Evolutionary conservation across 768 basidiomycete genomes (phyloP).

Genomic region (Amanita pseudoporphyria): DNA sequence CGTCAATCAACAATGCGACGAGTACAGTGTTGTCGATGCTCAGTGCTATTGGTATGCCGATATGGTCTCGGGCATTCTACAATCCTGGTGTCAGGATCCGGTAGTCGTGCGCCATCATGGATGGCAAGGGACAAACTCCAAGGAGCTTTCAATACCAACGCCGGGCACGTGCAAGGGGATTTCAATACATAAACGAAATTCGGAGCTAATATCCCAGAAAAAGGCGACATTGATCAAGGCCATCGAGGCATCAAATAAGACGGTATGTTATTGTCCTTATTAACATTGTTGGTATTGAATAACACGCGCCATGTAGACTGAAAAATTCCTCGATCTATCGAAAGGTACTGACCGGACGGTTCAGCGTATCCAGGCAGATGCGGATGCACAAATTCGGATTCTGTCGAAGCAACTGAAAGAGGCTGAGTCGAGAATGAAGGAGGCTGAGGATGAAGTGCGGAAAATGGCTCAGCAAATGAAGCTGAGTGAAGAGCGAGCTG

Average conservation of each 20-base stretch:
- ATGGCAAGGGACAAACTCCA: not conserved
- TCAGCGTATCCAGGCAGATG: not conserved
- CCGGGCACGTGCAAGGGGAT: not conserved
- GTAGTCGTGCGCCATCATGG: not conserved
- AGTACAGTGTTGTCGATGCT: not conserved
- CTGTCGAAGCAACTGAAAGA: too few species aligned
- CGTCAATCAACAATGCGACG: not conserved
- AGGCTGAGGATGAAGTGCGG: not conserved
- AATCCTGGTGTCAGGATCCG: not conserved
- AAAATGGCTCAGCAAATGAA: not conserved
- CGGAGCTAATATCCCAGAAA: not conserved
- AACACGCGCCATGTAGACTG: not conserved
- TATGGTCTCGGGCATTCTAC: not conserved
- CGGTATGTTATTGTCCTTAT: not conserved
- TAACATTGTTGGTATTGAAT: not conserved
- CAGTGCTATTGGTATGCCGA: conserved; percentile 6
- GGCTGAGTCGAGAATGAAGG: not conserved
- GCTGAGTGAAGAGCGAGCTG: not conserved
- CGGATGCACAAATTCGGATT: too few species aligned
- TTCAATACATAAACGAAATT: not conserved
- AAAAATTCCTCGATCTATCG: not conserved
- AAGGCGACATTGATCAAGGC: not conserved
- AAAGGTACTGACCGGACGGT: not conserved
- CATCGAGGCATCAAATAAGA: not conserved
- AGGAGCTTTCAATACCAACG: not conserved